Evolutionary conservation across 73 alveolate species (phyloP).

Genomic region (Durusdinium trenchii): DNA sequence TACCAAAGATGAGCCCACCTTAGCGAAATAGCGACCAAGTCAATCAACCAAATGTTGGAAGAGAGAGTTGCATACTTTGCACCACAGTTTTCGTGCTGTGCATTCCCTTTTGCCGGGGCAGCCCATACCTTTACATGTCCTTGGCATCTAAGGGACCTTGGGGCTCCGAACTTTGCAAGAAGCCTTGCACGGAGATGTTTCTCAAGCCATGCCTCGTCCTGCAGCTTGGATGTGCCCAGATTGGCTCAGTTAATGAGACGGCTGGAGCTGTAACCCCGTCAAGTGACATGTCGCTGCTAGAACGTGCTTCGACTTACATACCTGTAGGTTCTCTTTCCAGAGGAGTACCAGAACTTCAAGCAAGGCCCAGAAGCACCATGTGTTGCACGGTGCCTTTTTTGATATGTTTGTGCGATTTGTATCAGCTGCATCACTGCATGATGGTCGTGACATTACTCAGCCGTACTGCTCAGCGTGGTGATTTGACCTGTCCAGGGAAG

Average conservation of each 20-base stretch:
- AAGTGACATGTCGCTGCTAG: neutral
- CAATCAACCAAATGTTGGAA: too few relatives aligned
- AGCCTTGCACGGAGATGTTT: conserved; percentile 84
- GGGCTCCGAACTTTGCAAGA: conserved; percentile 66
- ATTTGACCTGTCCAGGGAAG: conserved; percentile 1
- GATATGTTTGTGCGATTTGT: neutral
- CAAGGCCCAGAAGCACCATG: neutral
- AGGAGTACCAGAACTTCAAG: conserved; percentile 95
- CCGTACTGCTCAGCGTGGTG: neutral
- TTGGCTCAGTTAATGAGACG: neutral
- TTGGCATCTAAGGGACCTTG: conserved; percentile 28
- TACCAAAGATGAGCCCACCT: too few relatives aligned
- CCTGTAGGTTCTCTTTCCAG: conserved; percentile 74
- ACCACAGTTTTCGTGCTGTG: neutral
- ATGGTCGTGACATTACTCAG: neutral
- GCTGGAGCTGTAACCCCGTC: neutral
- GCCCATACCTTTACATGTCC: neutral
- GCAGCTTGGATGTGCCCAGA: neutral
- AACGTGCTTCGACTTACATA: neutral
- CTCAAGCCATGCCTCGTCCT: conserved; percentile 81
- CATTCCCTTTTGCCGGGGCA: neutral
- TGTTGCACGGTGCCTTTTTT: neutral
- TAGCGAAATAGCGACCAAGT: too few relatives aligned
- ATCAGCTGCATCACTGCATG: neutral
- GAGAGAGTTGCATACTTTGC: too few relatives aligned